Evolutionary conservation across 176 grass and related monocot species (phyloP).

Genomic region (Panicum miliaceum): DNA sequence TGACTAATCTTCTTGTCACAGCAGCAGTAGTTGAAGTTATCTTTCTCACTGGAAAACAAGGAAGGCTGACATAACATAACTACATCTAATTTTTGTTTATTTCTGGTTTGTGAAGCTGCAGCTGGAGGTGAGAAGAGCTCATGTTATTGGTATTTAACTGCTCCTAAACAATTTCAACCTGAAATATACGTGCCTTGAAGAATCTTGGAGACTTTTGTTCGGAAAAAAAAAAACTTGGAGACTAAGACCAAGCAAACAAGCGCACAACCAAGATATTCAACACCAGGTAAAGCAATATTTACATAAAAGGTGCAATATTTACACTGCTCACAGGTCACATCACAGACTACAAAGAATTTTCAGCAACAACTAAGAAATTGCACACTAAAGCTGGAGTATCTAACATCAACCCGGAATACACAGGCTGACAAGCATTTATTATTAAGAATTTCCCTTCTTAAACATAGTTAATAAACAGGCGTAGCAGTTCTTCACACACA

Average conservation of each 20-base stretch:
- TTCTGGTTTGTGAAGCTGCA: conserved; percentile 9
- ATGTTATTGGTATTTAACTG: background rate
- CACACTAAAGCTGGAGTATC: conserved; percentile 7
- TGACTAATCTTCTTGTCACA: background rate
- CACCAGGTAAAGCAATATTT: conserved; percentile 37
- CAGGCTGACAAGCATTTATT: conserved; percentile 55
- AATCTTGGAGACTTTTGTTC: background rate
- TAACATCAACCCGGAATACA: conserved; percentile 42
- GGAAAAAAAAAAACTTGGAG: too few relatives aligned
- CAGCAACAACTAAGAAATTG: conserved; percentile 35
- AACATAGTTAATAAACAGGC: conserved; percentile 46
- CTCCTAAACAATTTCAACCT: background rate
- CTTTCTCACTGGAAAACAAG: conserved; percentile 8
- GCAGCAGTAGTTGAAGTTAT: conserved; percentile 11
- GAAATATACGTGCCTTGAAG: background rate
- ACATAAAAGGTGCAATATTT: conserved; percentile 44
- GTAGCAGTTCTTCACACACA: conserved; percentile 28
- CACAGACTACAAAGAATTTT: conserved; percentile 49
- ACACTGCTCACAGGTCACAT: conserved; percentile 48
- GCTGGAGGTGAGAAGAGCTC: background rate
- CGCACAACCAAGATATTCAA: conserved; percentile 23
- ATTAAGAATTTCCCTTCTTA: conserved; percentile 21
- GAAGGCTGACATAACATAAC: background rate
- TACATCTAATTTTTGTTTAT: background rate
- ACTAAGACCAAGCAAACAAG: conserved; percentile 6